Percentiles rank a stretch among this genome's conserved stretches.
Evolutionary conservation across 805 yeast genomes (phyloP).

Genomic region (Pichia eremophila): DNA sequence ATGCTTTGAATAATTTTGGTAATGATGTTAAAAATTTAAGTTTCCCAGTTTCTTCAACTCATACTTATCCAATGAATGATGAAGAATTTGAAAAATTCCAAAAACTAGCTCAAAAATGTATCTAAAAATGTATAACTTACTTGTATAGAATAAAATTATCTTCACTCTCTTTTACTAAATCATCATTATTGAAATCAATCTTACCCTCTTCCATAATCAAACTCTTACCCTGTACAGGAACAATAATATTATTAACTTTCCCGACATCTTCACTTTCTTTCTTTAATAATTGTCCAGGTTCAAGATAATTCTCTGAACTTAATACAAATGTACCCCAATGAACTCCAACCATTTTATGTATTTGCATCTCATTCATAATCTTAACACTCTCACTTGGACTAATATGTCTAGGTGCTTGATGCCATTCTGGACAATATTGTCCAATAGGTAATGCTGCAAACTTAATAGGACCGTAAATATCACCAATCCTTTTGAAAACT

Average conservation of each 20-base stretch:
- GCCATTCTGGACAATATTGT: constrained; percentile 93
- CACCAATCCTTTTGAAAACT: constrained; percentile 57
- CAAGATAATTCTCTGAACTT: constrained; percentile 80
- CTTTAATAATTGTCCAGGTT: constrained; percentile 60
- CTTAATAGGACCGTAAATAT: constrained; percentile 51
- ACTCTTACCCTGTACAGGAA: constrained; percentile 63
- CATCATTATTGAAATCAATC: constrained; percentile 2
- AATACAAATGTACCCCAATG: constrained; percentile 96
- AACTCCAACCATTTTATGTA: constrained; percentile 67
- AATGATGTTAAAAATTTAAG: constrained; percentile 43
- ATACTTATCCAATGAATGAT: constrained; percentile 61
- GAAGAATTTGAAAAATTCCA: constrained; percentile 44
- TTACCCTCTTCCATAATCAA: constrained; percentile 8
- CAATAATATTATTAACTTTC: constrained; percentile 35
- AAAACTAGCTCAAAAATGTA: constrained; percentile 14
- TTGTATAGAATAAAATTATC: constrained; percentile 12
- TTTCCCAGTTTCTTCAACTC: constrained; percentile 56
- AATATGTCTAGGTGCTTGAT: constrained; percentile 80
- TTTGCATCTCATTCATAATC: constrained; percentile 54
- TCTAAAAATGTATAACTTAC: constrained; percentile 3
- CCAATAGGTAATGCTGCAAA: constrained; percentile 86
- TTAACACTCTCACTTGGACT: constrained; percentile 69
- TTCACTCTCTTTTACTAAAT: constrained; percentile 7
- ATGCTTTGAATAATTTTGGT: constrained; percentile 45
- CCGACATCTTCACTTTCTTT: constrained; percentile 35